Conservation (phyloP, 1,139 yeast genomes). For the Debaryomyces subglobosus region DNA sequence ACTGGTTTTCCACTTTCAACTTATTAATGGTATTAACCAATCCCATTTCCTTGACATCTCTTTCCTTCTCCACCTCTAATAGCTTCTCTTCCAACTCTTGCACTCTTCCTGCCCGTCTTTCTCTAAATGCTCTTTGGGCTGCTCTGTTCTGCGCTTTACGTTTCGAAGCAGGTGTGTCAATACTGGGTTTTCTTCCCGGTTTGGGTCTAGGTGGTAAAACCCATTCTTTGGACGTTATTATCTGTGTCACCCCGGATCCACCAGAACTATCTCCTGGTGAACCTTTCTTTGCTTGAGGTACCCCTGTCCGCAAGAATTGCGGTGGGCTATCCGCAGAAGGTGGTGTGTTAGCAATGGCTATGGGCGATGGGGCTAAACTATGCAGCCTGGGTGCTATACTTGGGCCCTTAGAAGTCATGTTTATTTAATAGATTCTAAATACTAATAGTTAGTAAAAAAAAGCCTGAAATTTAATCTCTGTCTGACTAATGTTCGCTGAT, state of each 20-base stretch:
- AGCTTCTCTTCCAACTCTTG: slow-evolving; percentile 50
- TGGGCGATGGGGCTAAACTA: slow-evolving; percentile 36
- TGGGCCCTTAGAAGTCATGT: slow-evolving; percentile 30
- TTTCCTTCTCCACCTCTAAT: slow-evolving; percentile 67
- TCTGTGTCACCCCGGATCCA: slow-evolving; percentile 31
- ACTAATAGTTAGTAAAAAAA: slow-evolving; percentile 3
- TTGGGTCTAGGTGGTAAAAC: slow-evolving; percentile 89
- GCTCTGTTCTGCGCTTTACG: slow-evolving; percentile 94
- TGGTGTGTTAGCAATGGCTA: slow-evolving; percentile 28
- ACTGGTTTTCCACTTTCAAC: slow-evolving; percentile 44
- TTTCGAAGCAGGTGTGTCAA: slow-evolving; percentile 71
- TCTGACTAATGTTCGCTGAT: slow-evolving; percentile 11
- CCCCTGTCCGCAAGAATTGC: slow-evolving; percentile 2
- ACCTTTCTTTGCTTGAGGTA: not conserved
- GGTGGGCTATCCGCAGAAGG: slow-evolving; percentile 15
- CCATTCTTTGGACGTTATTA: slow-evolving; percentile 85
- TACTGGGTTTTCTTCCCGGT: slow-evolving; percentile 87
- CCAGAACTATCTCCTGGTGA: not conserved
- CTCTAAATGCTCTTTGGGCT: slow-evolving; percentile 91
- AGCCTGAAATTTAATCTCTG: not conserved
- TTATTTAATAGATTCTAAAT: not conserved
- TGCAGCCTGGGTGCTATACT: slow-evolving; percentile 41
- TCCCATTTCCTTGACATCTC: slow-evolving; percentile 62
- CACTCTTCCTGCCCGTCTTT: slow-evolving; percentile 70
- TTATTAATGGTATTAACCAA: slow-evolving; percentile 53